A percentile compares a stretch with the other conserved stretches of the same genome.
Evolutionary conservation across 1,284 basidiomycete species (phyloP).

Genomic region (Retiboletus flavoniger): DNA sequence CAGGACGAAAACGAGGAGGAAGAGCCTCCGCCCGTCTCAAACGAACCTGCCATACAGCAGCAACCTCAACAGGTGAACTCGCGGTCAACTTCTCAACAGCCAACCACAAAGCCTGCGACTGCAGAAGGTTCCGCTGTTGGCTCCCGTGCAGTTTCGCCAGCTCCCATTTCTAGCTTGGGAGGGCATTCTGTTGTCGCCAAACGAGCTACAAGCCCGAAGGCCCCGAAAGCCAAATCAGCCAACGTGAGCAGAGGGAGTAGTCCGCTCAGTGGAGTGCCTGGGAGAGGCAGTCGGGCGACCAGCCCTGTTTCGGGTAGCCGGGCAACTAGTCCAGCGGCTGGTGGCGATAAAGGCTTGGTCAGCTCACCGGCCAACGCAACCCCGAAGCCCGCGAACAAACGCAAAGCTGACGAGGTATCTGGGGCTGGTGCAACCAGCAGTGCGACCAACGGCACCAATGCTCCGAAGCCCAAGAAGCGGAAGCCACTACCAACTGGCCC

Average conservation of each 20-base stretch:
- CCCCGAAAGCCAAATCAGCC: slow-evolving; percentile 52
- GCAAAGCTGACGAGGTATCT: slow-evolving; percentile 60
- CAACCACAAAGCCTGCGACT: slow-evolving; percentile 31
- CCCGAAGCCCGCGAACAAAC: slow-evolving; percentile 49
- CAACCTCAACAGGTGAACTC: slow-evolving; percentile 42
- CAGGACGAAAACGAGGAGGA: slow-evolving; percentile 70
- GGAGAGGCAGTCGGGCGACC: slow-evolving; percentile 40
- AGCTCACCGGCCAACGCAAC: slow-evolving; percentile 33
- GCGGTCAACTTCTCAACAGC: slow-evolving; percentile 35
- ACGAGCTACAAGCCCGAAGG: slow-evolving; percentile 77
- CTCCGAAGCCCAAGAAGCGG: slow-evolving; percentile 65
- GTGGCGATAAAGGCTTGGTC: slow-evolving; percentile 29
- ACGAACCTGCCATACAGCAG: slow-evolving; percentile 58
- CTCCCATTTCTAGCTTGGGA: slow-evolving; percentile 50
- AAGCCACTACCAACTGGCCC: slow-evolving; percentile 46
- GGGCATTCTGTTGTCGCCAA: slow-evolving; percentile 78
- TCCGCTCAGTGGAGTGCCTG: slow-evolving; percentile 45
- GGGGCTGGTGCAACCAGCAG: slow-evolving; percentile 31
- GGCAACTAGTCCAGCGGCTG: slow-evolving; percentile 44
- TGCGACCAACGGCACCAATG: slow-evolving; percentile 33
- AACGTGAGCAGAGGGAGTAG: slow-evolving; percentile 52
- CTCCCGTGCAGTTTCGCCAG: slow-evolving; percentile 60
- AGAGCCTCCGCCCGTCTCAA: slow-evolving; percentile 46
- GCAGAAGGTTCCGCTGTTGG: slow-evolving; percentile 33
- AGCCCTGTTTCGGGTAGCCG: slow-evolving; percentile 44